Conservation (phyloP, 148 eudicot species). For the Camellia granthamiana region DNA sequence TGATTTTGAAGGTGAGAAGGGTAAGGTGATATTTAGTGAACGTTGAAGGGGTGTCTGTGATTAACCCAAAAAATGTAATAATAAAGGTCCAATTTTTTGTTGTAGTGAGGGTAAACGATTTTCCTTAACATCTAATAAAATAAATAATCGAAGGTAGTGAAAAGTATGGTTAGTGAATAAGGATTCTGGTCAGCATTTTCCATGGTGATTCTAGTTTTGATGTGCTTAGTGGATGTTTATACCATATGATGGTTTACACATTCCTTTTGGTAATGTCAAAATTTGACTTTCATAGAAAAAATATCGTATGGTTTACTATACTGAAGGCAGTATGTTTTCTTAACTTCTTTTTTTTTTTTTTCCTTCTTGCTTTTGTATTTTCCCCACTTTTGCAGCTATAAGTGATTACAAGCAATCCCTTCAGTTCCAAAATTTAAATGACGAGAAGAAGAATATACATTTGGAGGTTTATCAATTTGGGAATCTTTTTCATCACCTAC, state of each 20-base stretch:
- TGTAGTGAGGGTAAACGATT: too few relatives aligned
- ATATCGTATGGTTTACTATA: background rate
- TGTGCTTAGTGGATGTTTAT: background rate
- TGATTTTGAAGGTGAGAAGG: too few relatives aligned
- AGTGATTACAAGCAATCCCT: slow-evolving; percentile 95
- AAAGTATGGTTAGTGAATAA: too few relatives aligned
- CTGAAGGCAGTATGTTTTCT: background rate
- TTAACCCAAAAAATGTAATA: too few relatives aligned
- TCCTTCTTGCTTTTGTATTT: background rate
- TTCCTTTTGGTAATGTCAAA: background rate
- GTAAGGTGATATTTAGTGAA: too few relatives aligned
- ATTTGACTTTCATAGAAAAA: background rate
- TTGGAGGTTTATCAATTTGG: slow-evolving; percentile 64
- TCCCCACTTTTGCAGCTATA: slow-evolving; percentile 48
- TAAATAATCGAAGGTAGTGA: too few relatives aligned
- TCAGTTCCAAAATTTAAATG: slow-evolving; percentile 80
- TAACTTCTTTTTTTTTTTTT: background rate
- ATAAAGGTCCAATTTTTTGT: too few relatives aligned
- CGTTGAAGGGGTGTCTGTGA: too few relatives aligned
- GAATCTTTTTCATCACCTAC: background rate
- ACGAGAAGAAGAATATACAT: slow-evolving; percentile 93
- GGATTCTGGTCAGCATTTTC: too few relatives aligned
- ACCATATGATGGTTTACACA: background rate
- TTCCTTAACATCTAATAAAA: too few relatives aligned
- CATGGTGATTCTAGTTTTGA: background rate